These are phyloP conservation scores for Stagonosporopsis rhizophila DNA, from an alignment of 2,329 filamentous ascomycete genomes.

Conservation along the genomic window DNA sequence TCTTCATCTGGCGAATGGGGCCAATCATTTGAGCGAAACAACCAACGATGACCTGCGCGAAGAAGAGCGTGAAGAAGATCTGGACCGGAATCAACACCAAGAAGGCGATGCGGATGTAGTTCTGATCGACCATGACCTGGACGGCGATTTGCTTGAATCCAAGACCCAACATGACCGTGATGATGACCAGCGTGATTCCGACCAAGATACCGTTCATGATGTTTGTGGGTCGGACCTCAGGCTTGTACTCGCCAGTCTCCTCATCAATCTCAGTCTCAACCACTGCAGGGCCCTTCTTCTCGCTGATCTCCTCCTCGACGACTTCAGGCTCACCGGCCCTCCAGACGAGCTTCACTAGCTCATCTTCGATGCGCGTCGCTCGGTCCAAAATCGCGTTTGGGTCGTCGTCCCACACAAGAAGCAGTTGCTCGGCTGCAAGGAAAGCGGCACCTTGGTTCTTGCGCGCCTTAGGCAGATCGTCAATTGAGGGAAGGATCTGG, in stretches of 20 bases:
- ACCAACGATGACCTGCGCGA: slow-evolving; percentile 78
- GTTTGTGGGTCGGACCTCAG: slow-evolving; percentile 71
- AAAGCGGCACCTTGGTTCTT: slow-evolving; percentile 84
- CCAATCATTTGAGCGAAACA: slow-evolving; percentile 78
- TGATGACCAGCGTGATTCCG: slow-evolving; percentile 68
- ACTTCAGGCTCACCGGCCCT: slow-evolving; percentile 62
- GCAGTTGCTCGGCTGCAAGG: slow-evolving; percentile 71
- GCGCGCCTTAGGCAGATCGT: slow-evolving; percentile 72
- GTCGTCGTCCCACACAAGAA: slow-evolving; percentile 83
- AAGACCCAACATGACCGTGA: slow-evolving; percentile 71
- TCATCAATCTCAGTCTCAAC: slow-evolving; percentile 69
- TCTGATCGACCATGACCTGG: slow-evolving; percentile 70
- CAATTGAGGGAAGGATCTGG: slow-evolving; percentile 75
- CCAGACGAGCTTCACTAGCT: slow-evolving; percentile 81
- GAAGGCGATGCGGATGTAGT: slow-evolving; percentile 69
- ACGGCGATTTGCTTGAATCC: slow-evolving; percentile 74
- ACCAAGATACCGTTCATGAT: slow-evolving; percentile 75
- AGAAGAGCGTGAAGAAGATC: slow-evolving; percentile 84
- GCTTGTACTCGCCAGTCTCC: slow-evolving; percentile 72
- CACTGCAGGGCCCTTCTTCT: slow-evolving; percentile 58
- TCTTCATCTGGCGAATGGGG: slow-evolving; percentile 73
- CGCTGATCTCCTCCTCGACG: slow-evolving; percentile 59
- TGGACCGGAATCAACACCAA: slow-evolving; percentile 72
- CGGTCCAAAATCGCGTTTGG: slow-evolving; percentile 71
- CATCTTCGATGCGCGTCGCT: slow-evolving; percentile 74